A percentile compares a stretch with the other conserved stretches of the same genome.
These are phyloP conservation scores for Suillus discolor DNA, from an alignment of 768 basidiomycete genomes.

Conservation along the genomic window DNA sequence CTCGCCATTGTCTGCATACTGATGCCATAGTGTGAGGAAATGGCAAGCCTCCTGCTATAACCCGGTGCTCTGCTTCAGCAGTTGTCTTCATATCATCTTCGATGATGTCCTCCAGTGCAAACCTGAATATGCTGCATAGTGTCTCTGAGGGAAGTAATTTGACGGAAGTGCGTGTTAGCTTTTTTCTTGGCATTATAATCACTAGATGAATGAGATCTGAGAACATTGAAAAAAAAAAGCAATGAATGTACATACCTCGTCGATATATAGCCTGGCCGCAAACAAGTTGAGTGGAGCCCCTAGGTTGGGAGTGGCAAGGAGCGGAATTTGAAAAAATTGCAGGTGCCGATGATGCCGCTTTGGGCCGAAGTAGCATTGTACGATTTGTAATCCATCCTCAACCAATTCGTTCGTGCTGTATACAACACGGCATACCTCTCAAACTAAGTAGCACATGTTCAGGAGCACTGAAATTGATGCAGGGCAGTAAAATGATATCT, in stretches of 20 bases:
- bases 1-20: background rate
- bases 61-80: background rate
- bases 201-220: background rate
- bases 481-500: too few relatives aligned
- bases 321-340: too few relatives aligned
- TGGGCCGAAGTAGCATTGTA: too few relatives aligned
- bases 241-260: background rate
- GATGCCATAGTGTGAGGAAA: background rate
- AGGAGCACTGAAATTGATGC: too few relatives aligned
- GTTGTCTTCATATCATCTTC: background rate
- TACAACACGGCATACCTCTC: too few relatives aligned
- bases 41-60: background rate
- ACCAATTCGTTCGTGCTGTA: too few relatives aligned
- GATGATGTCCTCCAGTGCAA: background rate
- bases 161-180: background rate
- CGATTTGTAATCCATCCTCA: too few relatives aligned
- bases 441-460: too few relatives aligned
- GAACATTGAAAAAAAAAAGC: background rate
- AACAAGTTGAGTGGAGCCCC: too few relatives aligned
- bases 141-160: background rate
- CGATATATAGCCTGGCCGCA: too few relatives aligned
- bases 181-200: constrained; percentile 39
- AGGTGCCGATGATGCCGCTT: too few relatives aligned
- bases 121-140: background rate
- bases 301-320: too few relatives aligned